Base-by-base conservation (phyloP, 2,329 filamentous ascomycete species). In the Biscogniauxia mediterranea region DNA sequence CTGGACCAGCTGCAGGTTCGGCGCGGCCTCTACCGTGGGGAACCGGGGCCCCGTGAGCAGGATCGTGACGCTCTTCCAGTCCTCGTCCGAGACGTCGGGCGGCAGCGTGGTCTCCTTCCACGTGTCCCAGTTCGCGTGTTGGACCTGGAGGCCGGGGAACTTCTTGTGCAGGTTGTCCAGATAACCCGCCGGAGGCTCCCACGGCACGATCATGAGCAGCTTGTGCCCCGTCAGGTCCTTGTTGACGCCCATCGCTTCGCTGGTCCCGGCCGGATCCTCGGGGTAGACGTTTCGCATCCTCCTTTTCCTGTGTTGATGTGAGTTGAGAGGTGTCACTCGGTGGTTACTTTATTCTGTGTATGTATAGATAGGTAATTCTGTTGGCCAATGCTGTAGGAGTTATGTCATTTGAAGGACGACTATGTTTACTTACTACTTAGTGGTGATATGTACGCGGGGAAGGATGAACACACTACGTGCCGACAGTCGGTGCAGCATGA, bases 1-100 rank as follows among this genome's bases (percentile, higher is more conserved):
- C 72, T 86, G 83, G 19, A 86, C 78, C 55, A 82, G 80, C 66
- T 81, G 75, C 62, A 87, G 69, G 26, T 78, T 80, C 1, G 81
- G 80, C 1, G 78, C 82, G 17, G 76, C 68, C 7, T 79, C 77
- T 4, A 69, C 67, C 0, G 73, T 70, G 1, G 83, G 83, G 20
- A 85, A 69, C 5, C 73, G 66, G 2, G 72, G 72, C 8, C 78
- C 75, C 0, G 81, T 80, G 28, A 83, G 61, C 19, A 83, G 70
- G 5, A 85, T 70, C 0, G 83, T 85, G n/a, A 80, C 79, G 9
- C 79, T 73, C 25, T 75, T 71, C 80, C 81, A 85, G 23, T 80
- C 77, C 42, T 68, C 67, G 1, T 67, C 66, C 1, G 57, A 13
- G 4, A 78, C 68, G 1, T 72, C 70, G 0, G 74, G 64, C 6